Base-by-base conservation (phyloP, 2,329 filamentous ascomycete species). In the Hysterium pulicare region DNA sequence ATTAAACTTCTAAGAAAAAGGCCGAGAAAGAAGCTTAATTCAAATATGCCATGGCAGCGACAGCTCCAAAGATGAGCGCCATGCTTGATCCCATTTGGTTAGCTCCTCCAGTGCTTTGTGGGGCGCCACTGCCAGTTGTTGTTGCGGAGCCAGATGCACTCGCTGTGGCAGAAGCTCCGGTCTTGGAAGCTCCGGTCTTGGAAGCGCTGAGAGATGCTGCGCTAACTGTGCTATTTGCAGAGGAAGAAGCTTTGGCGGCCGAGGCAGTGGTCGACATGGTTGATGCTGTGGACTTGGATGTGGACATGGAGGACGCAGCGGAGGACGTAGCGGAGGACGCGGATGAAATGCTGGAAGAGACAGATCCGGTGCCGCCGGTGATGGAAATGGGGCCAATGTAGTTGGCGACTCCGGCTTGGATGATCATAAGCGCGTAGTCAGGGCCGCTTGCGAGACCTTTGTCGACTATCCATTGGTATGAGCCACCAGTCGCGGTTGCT, bases 351-450 rank as follows among this genome's bases (percentile, higher is more conserved):
- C 70, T 70, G 30, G 64, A 60, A 34, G 78, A 58, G 22, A 58
- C 54, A 54, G 80, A 65, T 15, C 67, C 68, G 24, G 70, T 57
- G 51, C 39, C 35, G 24, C 42, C 51, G 26, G 39, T 43, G 24
- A 53, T 34, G n/a, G 51, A 50, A 59, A 83, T 70, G 22, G 71
- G 71, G 33, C 71, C 75, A 34, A 72, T 77, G 68, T 81, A 83
- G 68, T 83, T 83, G 37, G 67, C 49, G 35, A 62, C 47, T 31
- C 57, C 64, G 45, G 69, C 73, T 57, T 82, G 79, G 11, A 54
- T 59, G 64, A 84, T 81, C 60, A 81, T 64, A 44, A 83, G 72
- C 41, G 81, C 79, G 56, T 83, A 83, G 66, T 79, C 68, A 28
- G 59, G 46, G 42, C 64, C 72, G 48, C 70, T 61, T 33, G 61